Evolutionary conservation across 768 basidiomycete species (phyloP).

Genomic region (Crucibulum laeve): DNA sequence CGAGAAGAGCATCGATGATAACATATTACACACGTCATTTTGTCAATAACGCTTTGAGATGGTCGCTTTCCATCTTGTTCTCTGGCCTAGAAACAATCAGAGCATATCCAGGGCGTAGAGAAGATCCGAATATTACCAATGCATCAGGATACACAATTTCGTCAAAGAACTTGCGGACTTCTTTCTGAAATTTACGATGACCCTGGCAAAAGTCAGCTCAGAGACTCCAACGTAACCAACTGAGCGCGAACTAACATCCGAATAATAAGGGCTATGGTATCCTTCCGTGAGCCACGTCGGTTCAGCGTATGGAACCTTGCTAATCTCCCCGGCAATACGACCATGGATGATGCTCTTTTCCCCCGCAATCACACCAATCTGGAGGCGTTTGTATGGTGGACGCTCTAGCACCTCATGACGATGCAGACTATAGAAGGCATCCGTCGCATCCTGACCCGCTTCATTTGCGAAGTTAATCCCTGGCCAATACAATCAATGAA

Average conservation of each 20-base stretch:
- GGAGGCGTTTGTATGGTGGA: conserved; percentile 25
- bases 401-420: conserved; percentile 25
- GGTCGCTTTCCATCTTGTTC: conserved; percentile 89
- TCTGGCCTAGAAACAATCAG: conserved; percentile 35
- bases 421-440: conserved; percentile 27
- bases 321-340: conserved; percentile 21
- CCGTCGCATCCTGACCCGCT: conserved; percentile 62
- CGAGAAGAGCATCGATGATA: conserved; percentile 47
- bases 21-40: conserved; percentile 78
- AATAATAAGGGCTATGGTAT: conserved; percentile 28
- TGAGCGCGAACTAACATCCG: conserved; percentile 9
- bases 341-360: conserved; percentile 23
- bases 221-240: background rate
- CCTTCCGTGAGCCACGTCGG: conserved; percentile 27
- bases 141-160: conserved; percentile 56
- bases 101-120: background rate
- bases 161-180: conserved; percentile 68
- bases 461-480: background rate
- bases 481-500: background rate
- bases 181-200: conserved; percentile 57
- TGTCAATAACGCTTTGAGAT: conserved; percentile 71
- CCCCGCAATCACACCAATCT: conserved; percentile 24
- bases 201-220: conserved; percentile 26
- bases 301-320: conserved; percentile 28
- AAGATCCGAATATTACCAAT: background rate